These are phyloP conservation scores for Fusarium pseudograminearum DNA, from an alignment of 2,329 filamentous ascomycete genomes.

Conservation along the genomic window DNA sequence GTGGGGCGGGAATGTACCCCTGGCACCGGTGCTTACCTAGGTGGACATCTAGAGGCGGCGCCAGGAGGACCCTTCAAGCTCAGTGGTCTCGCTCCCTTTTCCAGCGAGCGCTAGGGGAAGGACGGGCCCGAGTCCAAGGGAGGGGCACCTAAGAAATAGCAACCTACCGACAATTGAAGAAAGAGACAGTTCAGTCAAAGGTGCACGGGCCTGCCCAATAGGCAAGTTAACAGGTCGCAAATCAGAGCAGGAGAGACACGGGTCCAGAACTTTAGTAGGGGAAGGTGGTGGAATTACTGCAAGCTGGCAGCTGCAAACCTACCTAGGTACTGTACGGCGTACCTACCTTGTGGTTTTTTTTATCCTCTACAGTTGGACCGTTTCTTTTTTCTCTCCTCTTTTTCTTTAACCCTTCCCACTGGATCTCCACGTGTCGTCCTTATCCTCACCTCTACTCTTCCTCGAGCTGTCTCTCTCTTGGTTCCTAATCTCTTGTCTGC, in stretches of 20 bases:
- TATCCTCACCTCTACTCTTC: conserved; percentile 22
- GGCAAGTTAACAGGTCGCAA: conserved; percentile 43
- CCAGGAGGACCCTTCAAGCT: conserved; percentile 14
- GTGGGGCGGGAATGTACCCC: conserved; percentile 29
- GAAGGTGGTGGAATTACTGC: conserved; percentile 47
- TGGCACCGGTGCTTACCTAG: conserved; percentile 4
- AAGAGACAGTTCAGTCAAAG: conserved; percentile 30
- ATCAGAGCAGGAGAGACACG: conserved; percentile 39
- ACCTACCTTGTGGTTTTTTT: conserved; percentile 26
- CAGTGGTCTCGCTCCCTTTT: conserved; percentile 14
- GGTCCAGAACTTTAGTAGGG: conserved; percentile 41
- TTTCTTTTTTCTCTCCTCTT: conserved; percentile 30
- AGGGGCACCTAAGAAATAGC: conserved; percentile 28
- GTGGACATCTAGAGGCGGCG: background rate
- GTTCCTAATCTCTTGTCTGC: conserved; percentile 32
- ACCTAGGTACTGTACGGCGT: background rate
- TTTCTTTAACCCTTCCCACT: conserved; percentile 25
- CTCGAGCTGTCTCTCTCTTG: conserved; percentile 39
- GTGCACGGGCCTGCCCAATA: conserved; percentile 44
- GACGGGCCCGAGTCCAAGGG: conserved; percentile 37
- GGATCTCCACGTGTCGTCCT: conserved; percentile 38
- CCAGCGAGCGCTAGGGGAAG: conserved; percentile 41
- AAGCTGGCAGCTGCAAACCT: conserved; percentile 14
- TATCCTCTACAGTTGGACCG: conserved; percentile 24
- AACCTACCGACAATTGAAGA: conserved; percentile 9